A percentile compares a stretch with the other conserved stretches of the same genome.
These are phyloP conservation scores for Leccinum longicurvipes DNA, from an alignment of 768 basidiomycete genomes.

Conservation along the genomic window DNA sequence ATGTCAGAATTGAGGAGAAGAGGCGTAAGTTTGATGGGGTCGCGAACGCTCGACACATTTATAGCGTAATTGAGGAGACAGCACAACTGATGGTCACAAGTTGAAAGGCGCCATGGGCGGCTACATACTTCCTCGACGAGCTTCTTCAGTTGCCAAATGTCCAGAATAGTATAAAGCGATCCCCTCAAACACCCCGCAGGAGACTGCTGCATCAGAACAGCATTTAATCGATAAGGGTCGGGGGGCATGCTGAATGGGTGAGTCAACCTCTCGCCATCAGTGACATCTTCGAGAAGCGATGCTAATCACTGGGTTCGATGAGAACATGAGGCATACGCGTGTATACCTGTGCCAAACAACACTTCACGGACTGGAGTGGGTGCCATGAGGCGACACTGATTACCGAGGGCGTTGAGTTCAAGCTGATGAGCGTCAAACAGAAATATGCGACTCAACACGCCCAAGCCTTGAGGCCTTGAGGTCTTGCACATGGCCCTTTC, in stretches of 20 bases:
- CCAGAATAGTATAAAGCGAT: conserved; percentile 4
- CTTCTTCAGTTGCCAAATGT: neutral
- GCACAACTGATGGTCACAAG: neutral
- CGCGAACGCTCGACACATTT: conserved; percentile 9
- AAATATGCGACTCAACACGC: conserved; percentile 6
- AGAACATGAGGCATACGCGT: conserved; percentile 16
- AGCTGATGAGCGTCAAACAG: conserved; percentile 12
- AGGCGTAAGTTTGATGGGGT: conserved; percentile 3
- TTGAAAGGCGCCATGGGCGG: conserved; percentile 14
- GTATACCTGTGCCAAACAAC: conserved; percentile 1
- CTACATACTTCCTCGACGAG: conserved; percentile 5
- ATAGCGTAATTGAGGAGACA: conserved; percentile 7
- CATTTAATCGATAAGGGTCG: conserved; percentile 12
- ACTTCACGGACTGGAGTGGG: conserved; percentile 1
- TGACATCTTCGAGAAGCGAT: conserved; percentile 14
- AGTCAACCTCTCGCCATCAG: conserved; percentile 6
- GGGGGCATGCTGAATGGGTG: conserved; percentile 16
- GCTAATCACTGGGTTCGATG: neutral
- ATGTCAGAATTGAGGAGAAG: neutral
- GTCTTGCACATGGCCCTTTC: conserved; percentile 1
- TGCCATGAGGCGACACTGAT: conserved; percentile 5
- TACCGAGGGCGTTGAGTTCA: neutral
- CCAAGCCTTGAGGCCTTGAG: conserved; percentile 19
- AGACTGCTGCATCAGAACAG: conserved; percentile 5
- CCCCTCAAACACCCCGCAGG: neutral